phyloP scores from a whole-genome alignment of 768 basidiomycete species.

The Rhizopogon sp. region DNA sequence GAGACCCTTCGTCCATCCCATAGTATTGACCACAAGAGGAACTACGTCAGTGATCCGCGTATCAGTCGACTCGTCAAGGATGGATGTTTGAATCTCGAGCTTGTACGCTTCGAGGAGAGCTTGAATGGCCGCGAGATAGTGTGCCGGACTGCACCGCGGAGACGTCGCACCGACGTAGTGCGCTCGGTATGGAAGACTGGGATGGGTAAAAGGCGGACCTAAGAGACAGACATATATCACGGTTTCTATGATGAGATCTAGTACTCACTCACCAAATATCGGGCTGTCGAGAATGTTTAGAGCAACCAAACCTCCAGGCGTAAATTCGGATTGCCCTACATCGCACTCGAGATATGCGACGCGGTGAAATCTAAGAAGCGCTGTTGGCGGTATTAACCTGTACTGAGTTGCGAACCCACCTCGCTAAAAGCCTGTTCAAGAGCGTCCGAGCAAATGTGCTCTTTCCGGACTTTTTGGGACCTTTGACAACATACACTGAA shows the following conservation, averaged over 20 bases:
- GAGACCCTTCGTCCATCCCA: constrained; percentile 95
- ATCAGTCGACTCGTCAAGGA: constrained; percentile 22
- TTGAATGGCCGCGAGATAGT: constrained; percentile 68
- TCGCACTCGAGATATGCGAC: constrained; percentile 94
- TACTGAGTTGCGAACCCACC: constrained; percentile 31
- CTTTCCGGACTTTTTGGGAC: constrained; percentile 85
- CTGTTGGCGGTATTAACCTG: background rate
- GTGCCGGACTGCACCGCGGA: constrained; percentile 69
- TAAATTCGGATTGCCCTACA: constrained; percentile 91
- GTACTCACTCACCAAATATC: constrained; percentile 54
- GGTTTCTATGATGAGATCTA: background rate
- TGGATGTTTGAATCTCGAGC: constrained; percentile 53
- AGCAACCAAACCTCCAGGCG: constrained; percentile 79
- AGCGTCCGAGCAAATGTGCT: constrained; percentile 79
- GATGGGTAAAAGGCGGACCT: constrained; percentile 92
- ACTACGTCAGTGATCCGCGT: constrained; percentile 49
- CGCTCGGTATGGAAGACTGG: constrained; percentile 58
- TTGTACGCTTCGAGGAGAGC: constrained; percentile 64
- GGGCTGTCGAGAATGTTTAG: constrained; percentile 65
- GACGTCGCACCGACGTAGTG: constrained; percentile 82
- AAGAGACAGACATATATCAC: background rate
- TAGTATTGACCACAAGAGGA: constrained; percentile 90
- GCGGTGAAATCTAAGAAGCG: constrained; percentile 50
- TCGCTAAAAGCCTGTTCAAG: constrained; percentile 59
- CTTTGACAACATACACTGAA: constrained; percentile 65